Conservation (phyloP, 2,329 filamentous ascomycete species). For the Penicillium aurantiogriseum region DNA sequence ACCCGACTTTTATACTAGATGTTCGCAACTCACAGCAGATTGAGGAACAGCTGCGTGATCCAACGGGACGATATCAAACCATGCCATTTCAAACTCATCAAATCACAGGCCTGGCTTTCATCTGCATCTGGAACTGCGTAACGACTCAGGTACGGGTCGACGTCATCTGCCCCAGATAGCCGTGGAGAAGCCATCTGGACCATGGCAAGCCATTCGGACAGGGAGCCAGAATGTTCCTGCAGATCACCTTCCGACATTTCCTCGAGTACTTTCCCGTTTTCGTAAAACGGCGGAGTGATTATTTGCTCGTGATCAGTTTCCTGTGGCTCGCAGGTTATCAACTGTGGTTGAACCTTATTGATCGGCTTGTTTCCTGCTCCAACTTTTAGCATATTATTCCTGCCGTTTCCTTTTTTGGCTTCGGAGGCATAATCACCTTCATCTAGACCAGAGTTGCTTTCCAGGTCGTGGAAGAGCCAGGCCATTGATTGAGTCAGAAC, state of each 20-base stretch:
- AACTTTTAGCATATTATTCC: neutral
- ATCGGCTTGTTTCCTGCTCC: conserved; percentile 32
- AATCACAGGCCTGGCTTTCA: conserved; percentile 20
- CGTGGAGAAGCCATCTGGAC: conserved; percentile 48
- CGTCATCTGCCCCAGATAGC: conserved; percentile 35
- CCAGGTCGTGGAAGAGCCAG: conserved; percentile 75
- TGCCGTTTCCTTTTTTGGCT: neutral
- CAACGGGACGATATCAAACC: conserved; percentile 43
- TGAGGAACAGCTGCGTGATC: conserved; percentile 39
- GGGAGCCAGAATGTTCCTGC: conserved; percentile 59
- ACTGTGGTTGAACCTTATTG: conserved; percentile 41
- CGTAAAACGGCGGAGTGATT: conserved; percentile 31
- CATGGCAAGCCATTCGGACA: conserved; percentile 63
- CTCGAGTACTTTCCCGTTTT: conserved; percentile 21
- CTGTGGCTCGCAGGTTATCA: conserved; percentile 30
- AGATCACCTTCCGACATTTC: conserved; percentile 46
- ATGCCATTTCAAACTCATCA: conserved; percentile 45
- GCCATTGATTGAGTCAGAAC: conserved; percentile 65
- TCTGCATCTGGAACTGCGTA: conserved; percentile 41
- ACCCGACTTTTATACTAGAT: neutral
- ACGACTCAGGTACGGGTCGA: conserved; percentile 47
- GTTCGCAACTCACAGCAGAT: conserved; percentile 35
- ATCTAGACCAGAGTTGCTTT: conserved; percentile 25
- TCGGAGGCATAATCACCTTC: conserved; percentile 42
- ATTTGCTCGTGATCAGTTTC: conserved; percentile 27